Evolutionary conservation across 257 asterid species (phyloP).

Genomic region (Nicotiana otophora): DNA sequence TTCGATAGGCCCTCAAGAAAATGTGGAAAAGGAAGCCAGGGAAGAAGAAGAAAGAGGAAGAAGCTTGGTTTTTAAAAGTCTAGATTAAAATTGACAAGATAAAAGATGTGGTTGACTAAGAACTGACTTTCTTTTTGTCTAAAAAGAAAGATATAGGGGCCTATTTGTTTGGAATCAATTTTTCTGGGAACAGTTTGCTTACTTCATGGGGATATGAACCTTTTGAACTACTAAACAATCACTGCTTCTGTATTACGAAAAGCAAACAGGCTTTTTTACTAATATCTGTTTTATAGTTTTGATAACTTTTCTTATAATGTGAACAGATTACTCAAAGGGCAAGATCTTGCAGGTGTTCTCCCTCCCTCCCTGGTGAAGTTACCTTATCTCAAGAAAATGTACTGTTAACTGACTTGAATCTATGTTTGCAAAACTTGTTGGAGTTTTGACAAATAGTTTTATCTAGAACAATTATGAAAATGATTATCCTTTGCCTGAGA

Average conservation of each 20-base stretch:
- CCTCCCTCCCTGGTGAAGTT: slow-evolving; percentile 50
- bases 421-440: background rate
- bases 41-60: no score
- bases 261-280: background rate
- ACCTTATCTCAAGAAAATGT: slow-evolving; percentile 51
- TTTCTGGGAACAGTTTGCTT: background rate
- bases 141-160: background rate
- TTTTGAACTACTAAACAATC: background rate
- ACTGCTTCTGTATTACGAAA: background rate
- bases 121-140: background rate
- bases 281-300: background rate
- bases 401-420: background rate
- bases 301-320: background rate
- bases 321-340: slow-evolving; percentile 44
- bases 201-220: background rate
- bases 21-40: no score
- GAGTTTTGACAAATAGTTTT: background rate
- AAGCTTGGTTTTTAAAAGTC: background rate
- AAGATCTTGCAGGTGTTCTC: slow-evolving; percentile 44
- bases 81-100: background rate
- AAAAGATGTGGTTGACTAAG: background rate
- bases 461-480: background rate
- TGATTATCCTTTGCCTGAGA: background rate
- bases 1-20: no score
- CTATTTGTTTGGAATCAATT: background rate